Evolutionary conservation across 306 rosid genomes (phyloP).

Genomic region (Gastrolobium bilobum): DNA sequence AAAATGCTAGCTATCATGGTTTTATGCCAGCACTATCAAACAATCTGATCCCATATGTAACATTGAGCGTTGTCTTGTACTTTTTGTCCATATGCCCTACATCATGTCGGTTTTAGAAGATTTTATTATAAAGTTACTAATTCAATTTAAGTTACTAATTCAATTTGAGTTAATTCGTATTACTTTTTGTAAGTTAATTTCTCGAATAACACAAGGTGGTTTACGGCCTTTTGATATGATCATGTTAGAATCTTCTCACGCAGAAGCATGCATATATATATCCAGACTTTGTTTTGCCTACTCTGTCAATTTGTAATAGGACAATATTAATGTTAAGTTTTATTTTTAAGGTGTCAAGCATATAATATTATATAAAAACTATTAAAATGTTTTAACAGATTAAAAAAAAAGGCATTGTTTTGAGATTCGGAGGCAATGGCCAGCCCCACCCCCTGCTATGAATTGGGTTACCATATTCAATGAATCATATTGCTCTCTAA

Average conservation of each 20-base stretch:
- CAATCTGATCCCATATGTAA: not conserved
- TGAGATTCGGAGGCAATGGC: not conserved
- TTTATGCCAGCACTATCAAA: constrained; percentile 23
- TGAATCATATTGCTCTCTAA: constrained; percentile 51
- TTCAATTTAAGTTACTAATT: too few species aligned
- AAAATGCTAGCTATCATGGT: not conserved
- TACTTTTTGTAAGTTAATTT: not conserved
- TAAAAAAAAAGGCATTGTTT: not conserved
- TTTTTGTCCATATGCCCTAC: not conserved
- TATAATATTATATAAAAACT: too few species aligned
- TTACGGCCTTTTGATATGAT: too few species aligned
- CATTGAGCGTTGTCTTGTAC: not conserved
- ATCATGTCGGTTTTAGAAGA: not conserved
- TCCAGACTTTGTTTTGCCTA: not conserved
- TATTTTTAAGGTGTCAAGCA: too few species aligned
- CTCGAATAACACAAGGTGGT: not conserved
- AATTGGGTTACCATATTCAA: not conserved
- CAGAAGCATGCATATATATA: not conserved
- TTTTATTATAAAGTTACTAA: too few species aligned
- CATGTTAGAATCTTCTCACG: not conserved
- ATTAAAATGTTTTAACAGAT: too few species aligned
- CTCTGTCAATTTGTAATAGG: too few species aligned
- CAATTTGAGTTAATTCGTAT: too few species aligned
- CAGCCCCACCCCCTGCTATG: not conserved
- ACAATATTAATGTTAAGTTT: too few species aligned